Base-by-base conservation (phyloP, 2,329 filamentous ascomycete genomes). In the Cyanodermella asteris region DNA sequence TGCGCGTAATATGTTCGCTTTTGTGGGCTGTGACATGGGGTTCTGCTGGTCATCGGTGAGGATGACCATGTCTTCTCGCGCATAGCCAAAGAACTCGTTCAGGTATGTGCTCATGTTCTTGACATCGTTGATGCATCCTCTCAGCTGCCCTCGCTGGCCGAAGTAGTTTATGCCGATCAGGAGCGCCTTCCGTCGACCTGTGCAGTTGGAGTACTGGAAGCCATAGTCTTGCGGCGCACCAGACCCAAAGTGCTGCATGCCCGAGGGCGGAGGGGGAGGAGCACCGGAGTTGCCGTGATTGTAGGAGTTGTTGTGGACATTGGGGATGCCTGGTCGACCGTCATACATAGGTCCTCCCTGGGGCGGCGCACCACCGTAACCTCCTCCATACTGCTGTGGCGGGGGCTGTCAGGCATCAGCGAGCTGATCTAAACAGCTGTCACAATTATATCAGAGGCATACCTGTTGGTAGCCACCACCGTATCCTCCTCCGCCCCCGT, bases 81-180 rank as follows among this genome's bases (percentile, higher is more conserved):
- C 81, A 49, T 94, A 94, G 16, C 76, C 76, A 47, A 90, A 93
- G 42, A 80, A 71, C 47, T 82, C 69, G 34, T 78, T 77, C 30
- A 94, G 57, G 44, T 91, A 94, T 24, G 64, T 63, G 13, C 81
- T 91, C 80, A 94, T 91, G 55, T 93, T 93, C 51, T 82, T 77
- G 21, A 93, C 84, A 45, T 94, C 84, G 44, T 94, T 93, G 56
- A 93, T 93, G 44, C 84, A 94, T 22, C 84, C 84, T 29, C 81
- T 63, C 23, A 93, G 59, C 56, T 93, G 77, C 15, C 82, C 82
- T 29, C 77, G 69, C 51, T 93, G 82, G 25, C 75, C 72, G 44
- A 93, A 93, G 52, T 94, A 93, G 53, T 93, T 93, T 57, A 93
- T 91, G 28, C 84, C 84, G 37, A 93, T 84, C 32, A 94, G 51